Conservation (phyloP, 345 rosid genomes). For the Sonneratia alba region DNA sequence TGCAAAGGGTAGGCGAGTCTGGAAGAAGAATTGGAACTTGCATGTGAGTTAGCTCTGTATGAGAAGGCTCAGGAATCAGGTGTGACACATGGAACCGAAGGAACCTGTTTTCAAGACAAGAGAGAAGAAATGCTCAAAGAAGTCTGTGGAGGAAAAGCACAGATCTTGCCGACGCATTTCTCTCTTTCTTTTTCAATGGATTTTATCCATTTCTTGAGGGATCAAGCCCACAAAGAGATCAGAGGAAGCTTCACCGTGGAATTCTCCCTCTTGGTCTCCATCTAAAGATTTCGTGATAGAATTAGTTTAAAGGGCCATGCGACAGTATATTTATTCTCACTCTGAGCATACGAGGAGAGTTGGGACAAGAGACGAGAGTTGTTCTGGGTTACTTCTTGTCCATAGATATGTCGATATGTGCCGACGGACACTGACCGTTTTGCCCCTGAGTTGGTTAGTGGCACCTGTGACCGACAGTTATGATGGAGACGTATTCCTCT, state of each 20-base stretch:
- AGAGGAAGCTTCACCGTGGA: not conserved
- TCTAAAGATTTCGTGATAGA: too few relatives aligned
- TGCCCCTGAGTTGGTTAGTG: not conserved
- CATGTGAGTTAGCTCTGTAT: slow-evolving; percentile 1
- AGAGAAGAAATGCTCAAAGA: not conserved
- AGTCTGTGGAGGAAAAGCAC: not conserved
- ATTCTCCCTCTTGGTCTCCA: not conserved
- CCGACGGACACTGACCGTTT: not conserved
- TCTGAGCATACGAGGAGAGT: too few relatives aligned
- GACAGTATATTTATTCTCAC: too few relatives aligned
- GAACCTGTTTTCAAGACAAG: not conserved
- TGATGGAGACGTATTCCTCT: slow-evolving; percentile 10
- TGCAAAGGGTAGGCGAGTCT: not conserved
- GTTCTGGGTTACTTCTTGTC: too few relatives aligned
- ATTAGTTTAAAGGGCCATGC: too few relatives aligned
- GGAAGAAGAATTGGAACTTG: slow-evolving; percentile 6
- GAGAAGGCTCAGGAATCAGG: slow-evolving; percentile 3
- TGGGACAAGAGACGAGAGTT: too few relatives aligned
- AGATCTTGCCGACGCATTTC: not conserved
- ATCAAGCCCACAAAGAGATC: not conserved
- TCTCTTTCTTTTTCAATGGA: not conserved
- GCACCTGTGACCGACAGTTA: slow-evolving; percentile 20
- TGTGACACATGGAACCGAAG: slow-evolving; percentile 5
- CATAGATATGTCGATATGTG: not conserved
- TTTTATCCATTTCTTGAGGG: slow-evolving; percentile 6